Percentiles rank a stretch among this genome's conserved stretches.
These are phyloP conservation scores for Ceratocystiopsis sp. DNA, from an alignment of 2,329 filamentous ascomycete genomes.

Conservation along the genomic window DNA sequence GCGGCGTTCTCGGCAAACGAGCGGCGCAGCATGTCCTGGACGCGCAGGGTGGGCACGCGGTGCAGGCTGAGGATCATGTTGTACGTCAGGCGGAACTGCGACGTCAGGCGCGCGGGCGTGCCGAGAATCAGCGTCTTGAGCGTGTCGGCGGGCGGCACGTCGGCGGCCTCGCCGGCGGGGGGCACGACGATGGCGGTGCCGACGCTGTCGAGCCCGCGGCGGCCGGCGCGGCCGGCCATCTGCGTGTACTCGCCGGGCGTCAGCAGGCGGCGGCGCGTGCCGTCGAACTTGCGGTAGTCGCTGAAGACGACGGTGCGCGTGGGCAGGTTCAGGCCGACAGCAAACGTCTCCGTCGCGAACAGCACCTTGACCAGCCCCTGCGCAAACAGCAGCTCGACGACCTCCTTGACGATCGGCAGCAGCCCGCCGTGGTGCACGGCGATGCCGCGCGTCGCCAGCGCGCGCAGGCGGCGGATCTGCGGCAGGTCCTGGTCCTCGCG, in stretches of 20 bases:
- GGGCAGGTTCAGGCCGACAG: slow-evolving; percentile 92
- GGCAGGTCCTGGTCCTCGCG: slow-evolving; percentile 80
- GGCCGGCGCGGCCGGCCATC: slow-evolving; percentile 90
- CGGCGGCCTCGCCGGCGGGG: slow-evolving; percentile 52
- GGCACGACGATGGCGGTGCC: slow-evolving; percentile 91
- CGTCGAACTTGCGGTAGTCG: slow-evolving; percentile 91
- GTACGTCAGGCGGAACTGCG: slow-evolving; percentile 93
- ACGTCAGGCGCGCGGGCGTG: slow-evolving; percentile 84
- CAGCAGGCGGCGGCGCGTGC: slow-evolving; percentile 76
- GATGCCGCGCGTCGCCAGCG: slow-evolving; percentile 73
- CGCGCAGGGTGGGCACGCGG: slow-evolving; percentile 89
- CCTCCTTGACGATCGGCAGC: slow-evolving; percentile 90
- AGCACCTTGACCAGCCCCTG: slow-evolving; percentile 90
- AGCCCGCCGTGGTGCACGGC: slow-evolving; percentile 93
- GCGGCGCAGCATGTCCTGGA: slow-evolving; percentile 99
- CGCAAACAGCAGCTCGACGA: slow-evolving; percentile 92
- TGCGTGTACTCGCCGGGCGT: slow-evolving; percentile 95
- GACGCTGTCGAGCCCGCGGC: slow-evolving; percentile 80
- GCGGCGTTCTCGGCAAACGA: slow-evolving; percentile 98
- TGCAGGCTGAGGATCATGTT: slow-evolving; percentile 98
- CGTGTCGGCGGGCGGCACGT: slow-evolving; percentile 71
- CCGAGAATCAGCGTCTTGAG: slow-evolving; percentile 90
- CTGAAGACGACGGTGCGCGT: slow-evolving; percentile 96
- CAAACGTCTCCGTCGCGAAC: slow-evolving; percentile 96
- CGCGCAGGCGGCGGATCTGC: slow-evolving; percentile 75